Percentiles rank a stretch among this genome's conserved stretches.
Evolutionary conservation across 805 yeast species (phyloP).

Genomic region (Saccharomyces paradoxus): DNA sequence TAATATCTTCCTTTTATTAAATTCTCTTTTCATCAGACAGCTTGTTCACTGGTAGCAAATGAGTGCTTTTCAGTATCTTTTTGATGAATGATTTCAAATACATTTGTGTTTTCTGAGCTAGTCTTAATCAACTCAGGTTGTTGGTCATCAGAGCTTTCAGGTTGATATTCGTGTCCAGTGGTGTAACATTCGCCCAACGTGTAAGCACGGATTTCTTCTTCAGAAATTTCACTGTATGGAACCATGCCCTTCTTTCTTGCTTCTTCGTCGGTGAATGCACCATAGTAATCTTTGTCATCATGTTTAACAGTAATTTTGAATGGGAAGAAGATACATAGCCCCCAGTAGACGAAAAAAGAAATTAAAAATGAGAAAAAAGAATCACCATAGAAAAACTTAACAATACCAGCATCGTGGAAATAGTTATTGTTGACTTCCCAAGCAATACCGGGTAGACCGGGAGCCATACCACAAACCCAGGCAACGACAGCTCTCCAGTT

Average conservation of each 20-base stretch:
- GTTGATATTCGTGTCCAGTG: background rate
- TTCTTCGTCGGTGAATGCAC: constrained; percentile 33
- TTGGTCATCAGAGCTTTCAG: background rate
- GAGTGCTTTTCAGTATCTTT: background rate
- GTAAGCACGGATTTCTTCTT: constrained; percentile 16
- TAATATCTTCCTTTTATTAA: background rate
- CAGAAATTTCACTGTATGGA: constrained; percentile 28
- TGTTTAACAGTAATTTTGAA: constrained; percentile 26
- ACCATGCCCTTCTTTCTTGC: constrained; percentile 27
- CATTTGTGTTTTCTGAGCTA: background rate
- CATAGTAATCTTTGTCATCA: constrained; percentile 36
- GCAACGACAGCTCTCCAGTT: constrained; percentile 34
- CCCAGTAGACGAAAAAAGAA: constrained; percentile 34
- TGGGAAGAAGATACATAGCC: constrained; percentile 32
- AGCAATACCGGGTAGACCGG: constrained; percentile 43
- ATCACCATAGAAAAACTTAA: constrained; percentile 38
- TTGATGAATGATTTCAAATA: background rate
- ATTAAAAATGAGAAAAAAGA: constrained; percentile 37
- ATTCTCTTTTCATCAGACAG: background rate
- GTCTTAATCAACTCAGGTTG: background rate
- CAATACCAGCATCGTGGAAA: constrained; percentile 31
- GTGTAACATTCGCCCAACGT: background rate
- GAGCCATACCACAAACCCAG: constrained; percentile 34
- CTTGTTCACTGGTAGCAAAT: background rate
- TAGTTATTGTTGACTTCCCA: constrained; percentile 28